Conservation (phyloP, 768 basidiomycete species). For the Hemileccinum impolitum region DNA sequence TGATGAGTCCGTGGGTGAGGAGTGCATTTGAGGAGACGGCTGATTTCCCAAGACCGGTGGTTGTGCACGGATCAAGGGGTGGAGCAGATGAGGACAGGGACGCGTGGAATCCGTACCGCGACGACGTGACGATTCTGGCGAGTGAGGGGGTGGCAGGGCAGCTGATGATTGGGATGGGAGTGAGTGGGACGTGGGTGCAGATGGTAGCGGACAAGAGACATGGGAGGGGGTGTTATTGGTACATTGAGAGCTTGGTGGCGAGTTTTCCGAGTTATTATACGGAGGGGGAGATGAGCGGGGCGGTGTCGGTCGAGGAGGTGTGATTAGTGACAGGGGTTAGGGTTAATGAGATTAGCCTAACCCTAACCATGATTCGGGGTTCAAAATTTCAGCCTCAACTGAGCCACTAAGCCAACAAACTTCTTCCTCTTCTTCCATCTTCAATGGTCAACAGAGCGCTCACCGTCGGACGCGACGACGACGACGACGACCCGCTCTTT, state of each 20-base stretch:
- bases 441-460: too few relatives aligned
- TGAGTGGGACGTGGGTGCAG: constrained; percentile 37
- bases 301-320: not conserved
- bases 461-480: not conserved
- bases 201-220: constrained; percentile 16
- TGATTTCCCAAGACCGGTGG: constrained; percentile 33
- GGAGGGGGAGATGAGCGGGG: constrained; percentile 10
- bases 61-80: constrained; percentile 32
- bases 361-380: constrained; percentile 31
- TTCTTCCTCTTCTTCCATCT: not conserved
- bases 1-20: constrained; percentile 51
- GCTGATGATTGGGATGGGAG: constrained; percentile 29
- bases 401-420: too few relatives aligned
- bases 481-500: constrained; percentile 16
- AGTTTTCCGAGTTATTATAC: constrained; percentile 50
- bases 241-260: constrained; percentile 49
- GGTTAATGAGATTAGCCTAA: constrained; percentile 14
- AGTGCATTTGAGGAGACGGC: constrained; percentile 30
- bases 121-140: constrained; percentile 30
- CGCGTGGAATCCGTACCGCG: constrained; percentile 38
- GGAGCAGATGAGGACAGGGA: constrained; percentile 2
- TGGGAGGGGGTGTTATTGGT: constrained; percentile 44
- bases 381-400: constrained; percentile 15
- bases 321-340: constrained; percentile 1
- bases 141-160: constrained; percentile 10